Evolutionary conservation across 129 eudicot genomes (phyloP).

Genomic region (Pittosporum tobira): DNA sequence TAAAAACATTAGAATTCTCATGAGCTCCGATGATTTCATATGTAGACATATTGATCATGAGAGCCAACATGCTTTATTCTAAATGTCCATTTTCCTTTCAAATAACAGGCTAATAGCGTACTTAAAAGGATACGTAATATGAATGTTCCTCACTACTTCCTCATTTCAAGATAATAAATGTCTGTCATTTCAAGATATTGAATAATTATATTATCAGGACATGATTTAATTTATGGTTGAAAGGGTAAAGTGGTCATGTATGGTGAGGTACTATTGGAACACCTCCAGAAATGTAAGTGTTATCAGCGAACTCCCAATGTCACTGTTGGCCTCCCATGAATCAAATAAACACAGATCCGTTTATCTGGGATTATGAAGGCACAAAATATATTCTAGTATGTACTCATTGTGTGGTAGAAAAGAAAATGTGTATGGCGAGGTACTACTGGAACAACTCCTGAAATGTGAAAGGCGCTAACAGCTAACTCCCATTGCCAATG

Average conservation of each 20-base stretch:
- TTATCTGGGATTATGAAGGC: conserved; percentile 54
- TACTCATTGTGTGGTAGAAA: too few relatives aligned
- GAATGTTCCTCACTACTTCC: too few relatives aligned
- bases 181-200: background rate
- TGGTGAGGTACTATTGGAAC: conserved; percentile 39
- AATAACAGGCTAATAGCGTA: too few relatives aligned
- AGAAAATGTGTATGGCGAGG: conserved; percentile 15
- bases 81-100: too few relatives aligned
- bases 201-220: too few relatives aligned
- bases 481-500: conserved; percentile 34
- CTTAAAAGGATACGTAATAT: too few relatives aligned
- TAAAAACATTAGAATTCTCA: too few relatives aligned
- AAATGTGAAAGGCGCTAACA: conserved; percentile 25
- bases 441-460: conserved; percentile 30
- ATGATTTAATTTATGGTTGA: background rate
- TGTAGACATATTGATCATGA: too few relatives aligned
- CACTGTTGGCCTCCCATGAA: conserved; percentile 47
- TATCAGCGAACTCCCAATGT: conserved; percentile 45
- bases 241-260: background rate
- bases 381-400: background rate
- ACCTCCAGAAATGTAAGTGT: conserved; percentile 27
- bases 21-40: too few relatives aligned
- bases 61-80: too few relatives aligned
- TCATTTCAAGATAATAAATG: too few relatives aligned
- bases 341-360: conserved; percentile 32